Percentiles rank a stretch among this genome's conserved stretches.
phyloP scores from a whole-genome alignment of 2,329 filamentous ascomycete species.

The Knoxdaviesia capensis region DNA sequence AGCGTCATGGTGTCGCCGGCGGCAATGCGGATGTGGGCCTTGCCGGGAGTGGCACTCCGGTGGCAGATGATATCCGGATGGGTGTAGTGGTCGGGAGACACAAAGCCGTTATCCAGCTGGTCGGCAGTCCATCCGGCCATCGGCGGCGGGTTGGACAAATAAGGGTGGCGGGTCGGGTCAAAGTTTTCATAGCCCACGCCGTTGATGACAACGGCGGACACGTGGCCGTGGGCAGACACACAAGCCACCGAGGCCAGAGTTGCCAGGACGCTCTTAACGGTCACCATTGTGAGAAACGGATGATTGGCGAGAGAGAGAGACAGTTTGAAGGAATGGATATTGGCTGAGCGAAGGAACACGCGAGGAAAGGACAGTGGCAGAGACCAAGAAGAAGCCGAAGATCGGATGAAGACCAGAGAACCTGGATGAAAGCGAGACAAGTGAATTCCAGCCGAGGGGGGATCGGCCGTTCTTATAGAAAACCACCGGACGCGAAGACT shows the following conservation, averaged over 20 bases:
- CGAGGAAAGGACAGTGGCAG: too few species aligned
- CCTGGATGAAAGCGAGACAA: too few species aligned
- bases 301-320: too few species aligned
- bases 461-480: too few species aligned
- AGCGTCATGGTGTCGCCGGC: conserved; percentile 20
- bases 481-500: too few species aligned
- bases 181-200: conserved; percentile 6
- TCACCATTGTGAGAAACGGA: too few species aligned
- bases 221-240: conserved; percentile 13
- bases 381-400: too few species aligned
- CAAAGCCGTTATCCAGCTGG: conserved; percentile 28
- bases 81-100: conserved; percentile 18
- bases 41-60: conserved; percentile 16
- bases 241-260: conserved; percentile 6
- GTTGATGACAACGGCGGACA: conserved; percentile 9
- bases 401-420: too few species aligned
- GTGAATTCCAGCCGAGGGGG: too few species aligned
- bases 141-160: conserved; percentile 6
- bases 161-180: conserved; percentile 8
- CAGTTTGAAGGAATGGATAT: too few species aligned
- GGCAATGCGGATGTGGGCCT: conserved; percentile 14
- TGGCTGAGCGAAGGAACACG: too few species aligned
- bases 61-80: conserved; percentile 25
- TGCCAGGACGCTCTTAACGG: too few species aligned
- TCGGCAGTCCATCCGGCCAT: conserved; percentile 18